phyloP scores from a whole-genome alignment of 2,329 filamentous ascomycete species.

The Pyrenophora teres region DNA sequence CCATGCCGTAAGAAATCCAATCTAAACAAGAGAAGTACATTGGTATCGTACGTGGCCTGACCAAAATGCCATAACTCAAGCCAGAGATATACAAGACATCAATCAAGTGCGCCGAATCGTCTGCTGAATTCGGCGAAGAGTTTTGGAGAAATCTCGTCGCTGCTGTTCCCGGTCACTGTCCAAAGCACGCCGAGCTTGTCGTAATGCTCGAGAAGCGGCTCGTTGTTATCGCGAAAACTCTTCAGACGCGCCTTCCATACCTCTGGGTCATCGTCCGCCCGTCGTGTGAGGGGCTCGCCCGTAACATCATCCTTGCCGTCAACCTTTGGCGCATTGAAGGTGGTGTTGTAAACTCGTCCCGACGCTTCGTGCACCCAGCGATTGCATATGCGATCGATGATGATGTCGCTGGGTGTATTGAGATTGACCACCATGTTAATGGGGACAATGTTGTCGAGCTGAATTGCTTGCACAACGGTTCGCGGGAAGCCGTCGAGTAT shows the following conservation, averaged over 20 bases:
- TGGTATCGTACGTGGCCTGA: conserved; percentile 6
- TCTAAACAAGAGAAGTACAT: conserved; percentile 3
- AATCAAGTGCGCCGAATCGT: conserved; percentile 62
- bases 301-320: conserved; percentile 86
- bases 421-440: conserved; percentile 93
- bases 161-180: conserved; percentile 85
- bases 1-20: neutral
- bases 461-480: conserved; percentile 77
- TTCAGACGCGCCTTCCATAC: conserved; percentile 80
- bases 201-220: conserved; percentile 87
- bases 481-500: conserved; percentile 96
- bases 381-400: conserved; percentile 85
- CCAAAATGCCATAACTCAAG: conserved; percentile 8
- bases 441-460: conserved; percentile 81
- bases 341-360: conserved; percentile 92
- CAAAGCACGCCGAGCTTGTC: conserved; percentile 80
- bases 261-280: conserved; percentile 83
- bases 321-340: conserved; percentile 84
- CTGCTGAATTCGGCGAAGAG: conserved; percentile 80
- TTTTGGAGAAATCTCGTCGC: conserved; percentile 94
- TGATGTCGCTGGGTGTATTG: conserved; percentile 81
- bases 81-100: conserved; percentile 10
- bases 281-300: conserved; percentile 80
- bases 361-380: conserved; percentile 93
- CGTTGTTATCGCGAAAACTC: conserved; percentile 86